phyloP scores from a whole-genome alignment of 2,329 filamentous ascomycete species.

The Xylariaceae sp. region DNA sequence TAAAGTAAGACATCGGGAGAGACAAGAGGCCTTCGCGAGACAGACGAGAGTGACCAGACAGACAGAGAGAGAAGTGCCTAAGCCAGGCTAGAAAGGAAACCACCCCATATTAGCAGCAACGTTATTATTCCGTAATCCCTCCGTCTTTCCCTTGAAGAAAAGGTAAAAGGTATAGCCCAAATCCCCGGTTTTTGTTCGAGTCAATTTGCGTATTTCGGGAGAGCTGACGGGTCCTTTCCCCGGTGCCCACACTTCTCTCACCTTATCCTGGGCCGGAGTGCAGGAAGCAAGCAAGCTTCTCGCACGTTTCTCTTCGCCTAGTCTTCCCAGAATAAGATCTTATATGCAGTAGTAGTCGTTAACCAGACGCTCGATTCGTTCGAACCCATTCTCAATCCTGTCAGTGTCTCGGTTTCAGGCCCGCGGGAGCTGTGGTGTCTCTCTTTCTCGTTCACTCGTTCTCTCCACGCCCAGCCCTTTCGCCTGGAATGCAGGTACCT shows the following conservation, averaged over 20 bases:
- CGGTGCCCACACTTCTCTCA: not conserved
- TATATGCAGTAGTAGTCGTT: constrained; percentile 17
- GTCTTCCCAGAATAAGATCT: constrained; percentile 11
- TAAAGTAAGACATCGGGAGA: not conserved
- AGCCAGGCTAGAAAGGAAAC: too few species aligned
- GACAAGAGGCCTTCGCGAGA: not conserved
- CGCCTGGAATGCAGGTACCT: not conserved
- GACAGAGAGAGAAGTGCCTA: too few species aligned
- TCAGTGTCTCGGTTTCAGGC: not conserved
- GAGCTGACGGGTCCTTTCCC: too few species aligned
- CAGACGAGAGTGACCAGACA: too few species aligned
- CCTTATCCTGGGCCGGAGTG: not conserved
- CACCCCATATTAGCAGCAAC: too few species aligned
- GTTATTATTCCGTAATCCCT: too few species aligned
- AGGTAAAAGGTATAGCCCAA: not conserved
- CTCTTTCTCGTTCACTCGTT: not conserved
- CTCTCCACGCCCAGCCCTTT: not conserved
- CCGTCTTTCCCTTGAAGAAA: too few species aligned
- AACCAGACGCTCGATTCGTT: not conserved
- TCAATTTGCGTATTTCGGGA: not conserved
- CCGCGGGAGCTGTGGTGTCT: not conserved
- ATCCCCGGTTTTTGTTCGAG: not conserved
- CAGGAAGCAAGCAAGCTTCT: not conserved
- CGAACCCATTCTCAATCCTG: not conserved
- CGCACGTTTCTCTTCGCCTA: not conserved